A percentile compares a stretch with the other conserved stretches of the same genome.
Evolutionary conservation across 2,329 filamentous ascomycete genomes (phyloP).

Genomic region (Bipolaris oryzae): DNA sequence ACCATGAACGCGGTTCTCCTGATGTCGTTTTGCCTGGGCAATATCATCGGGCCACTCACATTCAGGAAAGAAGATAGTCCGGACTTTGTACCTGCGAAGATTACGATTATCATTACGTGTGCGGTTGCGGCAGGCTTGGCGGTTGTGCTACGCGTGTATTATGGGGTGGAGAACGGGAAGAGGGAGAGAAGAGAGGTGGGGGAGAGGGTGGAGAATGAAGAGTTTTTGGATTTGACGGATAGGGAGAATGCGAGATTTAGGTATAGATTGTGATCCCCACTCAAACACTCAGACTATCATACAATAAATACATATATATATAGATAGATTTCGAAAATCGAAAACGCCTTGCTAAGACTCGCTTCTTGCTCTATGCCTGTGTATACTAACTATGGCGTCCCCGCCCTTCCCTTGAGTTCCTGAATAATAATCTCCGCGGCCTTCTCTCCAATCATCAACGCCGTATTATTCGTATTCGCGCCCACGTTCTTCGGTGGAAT

Average conservation of each 20-base stretch:
- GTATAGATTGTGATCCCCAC: conserved; percentile 19
- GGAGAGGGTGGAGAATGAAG: conserved; percentile 31
- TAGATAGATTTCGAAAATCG: too few species aligned
- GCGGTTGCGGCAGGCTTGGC: conserved; percentile 51
- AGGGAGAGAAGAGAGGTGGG: conserved; percentile 24
- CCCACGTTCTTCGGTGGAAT: conserved; percentile 53
- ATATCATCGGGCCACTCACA: conserved; percentile 52
- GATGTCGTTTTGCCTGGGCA: conserved; percentile 52
- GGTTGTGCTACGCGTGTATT: conserved; percentile 34
- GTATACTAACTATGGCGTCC: conserved; percentile 1
- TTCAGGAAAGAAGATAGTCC: conserved; percentile 48
- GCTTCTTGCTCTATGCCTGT: too few species aligned
- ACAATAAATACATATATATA: too few species aligned
- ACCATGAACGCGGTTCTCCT: conserved; percentile 59
- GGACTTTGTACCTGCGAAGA: conserved; percentile 54
- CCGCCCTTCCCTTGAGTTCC: conserved; percentile 12
- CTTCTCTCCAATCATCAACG: conserved; percentile 47
- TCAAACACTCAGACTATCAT: too few species aligned
- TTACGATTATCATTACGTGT: conserved; percentile 39
- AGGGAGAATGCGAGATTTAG: conserved; percentile 38
- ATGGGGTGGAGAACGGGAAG: conserved; percentile 39
- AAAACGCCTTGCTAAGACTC: too few species aligned
- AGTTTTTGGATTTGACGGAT: conserved; percentile 48
- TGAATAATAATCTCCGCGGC: conserved; percentile 38
- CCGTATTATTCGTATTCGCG: conserved; percentile 56